Base-by-base conservation (phyloP, 768 basidiomycete genomes). In the Butyriboletus loyo region DNA sequence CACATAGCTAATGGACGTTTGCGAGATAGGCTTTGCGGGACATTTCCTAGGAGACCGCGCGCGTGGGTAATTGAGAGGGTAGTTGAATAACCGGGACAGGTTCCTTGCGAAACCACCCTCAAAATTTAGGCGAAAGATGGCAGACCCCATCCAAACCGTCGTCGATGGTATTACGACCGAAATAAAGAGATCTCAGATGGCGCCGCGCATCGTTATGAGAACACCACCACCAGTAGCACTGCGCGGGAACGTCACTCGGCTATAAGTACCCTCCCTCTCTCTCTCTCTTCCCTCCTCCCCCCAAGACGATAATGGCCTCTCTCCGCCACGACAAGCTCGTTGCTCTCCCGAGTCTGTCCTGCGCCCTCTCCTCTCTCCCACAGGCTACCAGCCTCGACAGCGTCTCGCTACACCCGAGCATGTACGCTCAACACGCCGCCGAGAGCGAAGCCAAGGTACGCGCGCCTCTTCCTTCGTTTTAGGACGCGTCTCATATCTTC, bases 401-500 rank as follows among this genome's bases (percentile, higher is more conserved):
- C 60, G 77, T 91, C 27, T 72, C 81, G 1, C 73, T 91, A 1
- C 87, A 90, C 69, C 82, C 81, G 1, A 79, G 75, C 62, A 83
- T 86, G 84, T 86, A 85, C 63, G 81, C 83, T 1, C 79, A 81
- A 52, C 79, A 81, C 32, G 81, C 82, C 31, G 81, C 83, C 5
- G 82, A 87, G 68, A 87, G 87, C 60, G 83, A 89, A 70, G 86
- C 85, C 36, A 87, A 89, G 80, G 87, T 87, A 37, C 51, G 72
- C 25, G 13, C 13, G 35, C 1, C 28, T 21, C 25, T 28, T 21
- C 25, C 30, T 5, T 7, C n/a, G 39, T 4, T 52, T 19, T 43
- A 32, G 27, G 51, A 44, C 46, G 44, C 54, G 51, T 56, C 49
- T 52, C 48, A 56, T 42, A 28, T 40, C 41, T 30, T 46, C 27